phyloP scores from a whole-genome alignment of 2,329 filamentous ascomycete species.

The Ophiosphaerella korrae region DNA sequence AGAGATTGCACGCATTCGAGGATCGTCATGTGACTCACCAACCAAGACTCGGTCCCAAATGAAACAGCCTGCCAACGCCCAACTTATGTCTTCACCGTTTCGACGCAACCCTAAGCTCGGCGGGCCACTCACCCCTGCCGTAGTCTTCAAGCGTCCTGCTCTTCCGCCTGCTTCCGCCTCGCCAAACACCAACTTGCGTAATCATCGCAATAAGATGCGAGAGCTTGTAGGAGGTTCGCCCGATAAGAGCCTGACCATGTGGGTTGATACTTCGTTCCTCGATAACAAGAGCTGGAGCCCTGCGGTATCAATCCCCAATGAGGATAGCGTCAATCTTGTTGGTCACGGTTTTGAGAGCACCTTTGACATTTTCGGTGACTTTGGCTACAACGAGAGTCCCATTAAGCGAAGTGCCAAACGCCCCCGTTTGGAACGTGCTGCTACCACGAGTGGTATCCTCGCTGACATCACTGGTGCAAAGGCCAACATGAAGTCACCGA shows the following conservation, averaged over 20 bases:
- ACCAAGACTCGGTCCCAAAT: constrained; percentile 67
- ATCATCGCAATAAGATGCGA: constrained; percentile 83
- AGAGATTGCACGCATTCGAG: constrained; percentile 90
- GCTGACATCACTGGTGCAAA: constrained; percentile 63
- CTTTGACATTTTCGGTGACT: constrained; percentile 66
- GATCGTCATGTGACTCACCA: constrained; percentile 91
- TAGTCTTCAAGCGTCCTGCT: constrained; percentile 75
- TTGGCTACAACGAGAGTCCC: constrained; percentile 64
- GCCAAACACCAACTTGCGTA: constrained; percentile 87
- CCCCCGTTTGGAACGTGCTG: constrained; percentile 66
- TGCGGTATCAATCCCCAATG: constrained; percentile 66
- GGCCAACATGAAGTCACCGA: constrained; percentile 50
- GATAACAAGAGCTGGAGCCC: constrained; percentile 62
- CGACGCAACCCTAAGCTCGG: constrained; percentile 40
- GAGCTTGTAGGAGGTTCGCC: constrained; percentile 79
- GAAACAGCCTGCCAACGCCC: constrained; percentile 49
- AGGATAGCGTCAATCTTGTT: constrained; percentile 60
- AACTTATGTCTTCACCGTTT: constrained; percentile 50
- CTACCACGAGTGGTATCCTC: constrained; percentile 65
- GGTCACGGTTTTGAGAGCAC: constrained; percentile 55
- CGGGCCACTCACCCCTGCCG: constrained; percentile 76
- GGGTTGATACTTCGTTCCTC: constrained; percentile 58
- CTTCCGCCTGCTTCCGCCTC: constrained; percentile 78
- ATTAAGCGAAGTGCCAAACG: constrained; percentile 65
- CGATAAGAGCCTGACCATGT: constrained; percentile 59